Percentiles rank a stretch among this genome's conserved stretches.
These are phyloP conservation scores for Parasarocladium wereldwijsianum DNA, from an alignment of 2,329 filamentous ascomycete genomes.

Conservation along the genomic window DNA sequence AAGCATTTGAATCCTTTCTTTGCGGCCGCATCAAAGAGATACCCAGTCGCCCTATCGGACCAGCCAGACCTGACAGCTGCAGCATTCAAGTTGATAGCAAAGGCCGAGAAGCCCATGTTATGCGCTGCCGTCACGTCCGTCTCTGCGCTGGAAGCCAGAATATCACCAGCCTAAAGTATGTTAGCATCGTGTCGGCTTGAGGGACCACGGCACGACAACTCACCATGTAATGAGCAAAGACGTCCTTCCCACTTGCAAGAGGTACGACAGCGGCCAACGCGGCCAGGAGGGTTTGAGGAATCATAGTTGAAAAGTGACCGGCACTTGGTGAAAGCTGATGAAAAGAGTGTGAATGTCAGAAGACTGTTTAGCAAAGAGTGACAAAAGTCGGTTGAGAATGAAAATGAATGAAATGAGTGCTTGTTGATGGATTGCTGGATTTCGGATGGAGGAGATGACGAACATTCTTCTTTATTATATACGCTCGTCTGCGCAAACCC, in stretches of 20 bases:
- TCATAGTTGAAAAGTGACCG: constrained; percentile 1
- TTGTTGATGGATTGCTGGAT: too few species aligned
- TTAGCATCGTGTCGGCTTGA: background rate
- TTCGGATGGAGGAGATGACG: too few species aligned
- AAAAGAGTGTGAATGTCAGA: too few species aligned
- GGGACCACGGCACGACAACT: background rate
- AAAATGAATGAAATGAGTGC: too few species aligned
- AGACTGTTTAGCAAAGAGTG: background rate
- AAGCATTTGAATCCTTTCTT: constrained; percentile 7
- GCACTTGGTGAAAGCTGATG: too few species aligned
- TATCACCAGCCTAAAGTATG: constrained; percentile 2
- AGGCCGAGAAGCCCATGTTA: constrained; percentile 13
- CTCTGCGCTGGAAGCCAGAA: constrained; percentile 5
- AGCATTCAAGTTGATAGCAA: constrained; percentile 17
- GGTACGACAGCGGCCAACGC: background rate
- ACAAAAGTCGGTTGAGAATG: too few species aligned
- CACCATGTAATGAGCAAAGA: constrained; percentile 7
- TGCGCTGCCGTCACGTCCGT: constrained; percentile 8
- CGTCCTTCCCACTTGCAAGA: background rate
- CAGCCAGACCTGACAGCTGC: constrained; percentile 7
- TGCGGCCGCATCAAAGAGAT: constrained; percentile 6
- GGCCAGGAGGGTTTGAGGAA: background rate
- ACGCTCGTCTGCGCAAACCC: too few species aligned
- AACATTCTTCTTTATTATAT: too few species aligned
- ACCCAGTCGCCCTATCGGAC: constrained; percentile 2